phyloP scores from a whole-genome alignment of 768 basidiomycete species.

The Sporobolomyces roseus region DNA sequence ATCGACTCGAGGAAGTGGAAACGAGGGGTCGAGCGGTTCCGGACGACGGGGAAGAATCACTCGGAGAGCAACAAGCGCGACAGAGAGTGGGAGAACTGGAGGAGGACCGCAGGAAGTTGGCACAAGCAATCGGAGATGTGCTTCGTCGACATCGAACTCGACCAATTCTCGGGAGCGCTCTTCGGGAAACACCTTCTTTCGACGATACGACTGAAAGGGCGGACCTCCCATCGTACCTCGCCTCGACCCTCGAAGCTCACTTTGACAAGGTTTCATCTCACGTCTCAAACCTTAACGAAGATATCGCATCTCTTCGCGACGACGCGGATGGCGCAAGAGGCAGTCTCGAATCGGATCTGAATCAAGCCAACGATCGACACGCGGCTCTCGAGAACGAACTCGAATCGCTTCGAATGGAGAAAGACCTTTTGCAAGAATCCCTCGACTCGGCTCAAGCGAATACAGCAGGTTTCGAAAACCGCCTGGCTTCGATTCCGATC shows the following conservation, averaged over 20 bases:
- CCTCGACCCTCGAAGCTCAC: conserved; percentile 33
- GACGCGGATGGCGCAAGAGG: conserved; percentile 7
- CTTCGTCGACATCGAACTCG: conserved; percentile 38
- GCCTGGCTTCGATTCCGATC: conserved; percentile 9
- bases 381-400: conserved; percentile 44
- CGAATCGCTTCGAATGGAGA: conserved; percentile 43
- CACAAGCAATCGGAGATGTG: conserved; percentile 32
- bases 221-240: conserved; percentile 27
- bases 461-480: not conserved
- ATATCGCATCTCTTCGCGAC: not conserved
- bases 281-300: conserved; percentile 9
- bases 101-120: not conserved
- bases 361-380: conserved; percentile 9
- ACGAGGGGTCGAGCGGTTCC: conserved; percentile 1
- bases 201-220: conserved; percentile 22
- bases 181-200: conserved; percentile 20
- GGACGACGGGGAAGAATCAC: conserved; percentile 4
- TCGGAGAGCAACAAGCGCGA: conserved; percentile 7
- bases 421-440: conserved; percentile 11
- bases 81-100: not conserved
- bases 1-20: not conserved
- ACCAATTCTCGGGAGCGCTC: conserved; percentile 11
- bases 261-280: conserved; percentile 22
- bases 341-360: conserved; percentile 15
- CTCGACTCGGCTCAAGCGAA: conserved; percentile 4